These are phyloP conservation scores for Kwoniella dejecticola DNA, from an alignment of 768 basidiomycete genomes.

Conservation along the genomic window DNA sequence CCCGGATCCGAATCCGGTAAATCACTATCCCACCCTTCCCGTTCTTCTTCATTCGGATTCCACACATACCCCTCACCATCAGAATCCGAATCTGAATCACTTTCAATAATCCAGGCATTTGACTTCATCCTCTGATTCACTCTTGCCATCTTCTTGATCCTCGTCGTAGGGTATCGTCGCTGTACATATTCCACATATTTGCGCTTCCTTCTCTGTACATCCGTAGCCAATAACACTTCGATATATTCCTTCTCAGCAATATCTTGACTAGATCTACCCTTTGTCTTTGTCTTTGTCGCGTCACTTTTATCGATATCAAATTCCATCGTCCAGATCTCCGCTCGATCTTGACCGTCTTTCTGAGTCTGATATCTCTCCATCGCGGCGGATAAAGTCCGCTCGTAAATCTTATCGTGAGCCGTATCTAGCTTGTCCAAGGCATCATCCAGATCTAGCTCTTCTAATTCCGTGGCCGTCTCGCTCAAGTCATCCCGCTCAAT, in stretches of 20 bases:
- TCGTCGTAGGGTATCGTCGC: slow-evolving; percentile 8
- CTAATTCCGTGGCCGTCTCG: slow-evolving; percentile 15
- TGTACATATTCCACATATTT: not conserved
- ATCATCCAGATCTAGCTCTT: slow-evolving; percentile 20
- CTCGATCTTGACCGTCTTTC: not conserved
- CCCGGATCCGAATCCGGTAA: not conserved
- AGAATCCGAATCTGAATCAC: slow-evolving; percentile 6
- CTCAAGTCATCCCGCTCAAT: not conserved
- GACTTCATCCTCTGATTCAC: slow-evolving; percentile 8
- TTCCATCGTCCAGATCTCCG: not conserved
- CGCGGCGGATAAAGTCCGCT: too few species aligned
- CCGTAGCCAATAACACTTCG: slow-evolving; percentile 4
- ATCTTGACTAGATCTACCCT: too few species aligned
- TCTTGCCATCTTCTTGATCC: slow-evolving; percentile 7
- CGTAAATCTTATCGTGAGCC: slow-evolving; percentile 17
- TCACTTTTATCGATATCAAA: slow-evolving; percentile 2
- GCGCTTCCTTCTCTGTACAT: slow-evolving; percentile 2
- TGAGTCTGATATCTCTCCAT: too few species aligned
- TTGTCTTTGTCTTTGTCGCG: too few species aligned
- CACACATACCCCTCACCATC: slow-evolving; percentile 8
- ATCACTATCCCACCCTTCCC: not conserved
- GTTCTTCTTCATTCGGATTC: slow-evolving; percentile 2
- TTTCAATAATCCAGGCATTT: slow-evolving; percentile 11
- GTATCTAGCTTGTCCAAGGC: slow-evolving; percentile 20
- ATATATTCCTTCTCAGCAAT: slow-evolving; percentile 5